Percentiles rank a stretch among this genome's conserved stretches.
Conservation (phyloP, 768 basidiomycete genomes). For the Postia placenta region DNA sequence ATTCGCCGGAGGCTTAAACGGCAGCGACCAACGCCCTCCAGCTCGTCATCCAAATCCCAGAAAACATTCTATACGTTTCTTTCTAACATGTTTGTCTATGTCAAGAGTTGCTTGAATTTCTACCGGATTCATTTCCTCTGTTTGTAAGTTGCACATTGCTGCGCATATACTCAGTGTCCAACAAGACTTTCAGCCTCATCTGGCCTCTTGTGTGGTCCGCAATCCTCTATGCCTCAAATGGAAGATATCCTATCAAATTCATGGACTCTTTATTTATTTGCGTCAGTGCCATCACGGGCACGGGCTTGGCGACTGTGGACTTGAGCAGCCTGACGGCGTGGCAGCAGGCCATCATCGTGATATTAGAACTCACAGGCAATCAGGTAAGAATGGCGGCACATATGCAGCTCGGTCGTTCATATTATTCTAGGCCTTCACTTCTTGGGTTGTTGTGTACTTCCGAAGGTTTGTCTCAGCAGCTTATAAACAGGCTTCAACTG, state of each 20-base stretch:
- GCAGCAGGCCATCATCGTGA: conserved; percentile 23
- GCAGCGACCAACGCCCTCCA: background rate
- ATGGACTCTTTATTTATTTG: conserved; percentile 34
- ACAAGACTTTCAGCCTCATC: conserved; percentile 14
- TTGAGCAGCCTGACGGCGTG: conserved; percentile 22
- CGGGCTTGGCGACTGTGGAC: conserved; percentile 25
- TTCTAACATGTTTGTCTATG: too few species aligned
- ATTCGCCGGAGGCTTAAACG: background rate
- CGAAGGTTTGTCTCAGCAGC: conserved; percentile 20
- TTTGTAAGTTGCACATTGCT: conserved; percentile 20
- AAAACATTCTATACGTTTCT: too few species aligned
- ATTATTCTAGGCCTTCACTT: conserved; percentile 25
- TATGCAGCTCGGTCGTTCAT: background rate
- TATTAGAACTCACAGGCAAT: conserved; percentile 21
- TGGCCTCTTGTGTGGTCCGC: conserved; percentile 34
- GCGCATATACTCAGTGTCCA: background rate
- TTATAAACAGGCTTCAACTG: background rate
- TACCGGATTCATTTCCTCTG: conserved; percentile 26
- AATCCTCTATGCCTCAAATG: conserved; percentile 41
- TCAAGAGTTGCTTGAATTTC: conserved; percentile 11
- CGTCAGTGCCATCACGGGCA: conserved; percentile 31
- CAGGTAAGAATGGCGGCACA: conserved; percentile 12
- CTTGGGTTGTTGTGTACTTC: conserved; percentile 34
- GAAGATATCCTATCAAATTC: conserved; percentile 26
- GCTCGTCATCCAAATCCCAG: background rate